Conservation (phyloP, 2,329 filamentous ascomycete species). For the Epichloe uncinata region DNA sequence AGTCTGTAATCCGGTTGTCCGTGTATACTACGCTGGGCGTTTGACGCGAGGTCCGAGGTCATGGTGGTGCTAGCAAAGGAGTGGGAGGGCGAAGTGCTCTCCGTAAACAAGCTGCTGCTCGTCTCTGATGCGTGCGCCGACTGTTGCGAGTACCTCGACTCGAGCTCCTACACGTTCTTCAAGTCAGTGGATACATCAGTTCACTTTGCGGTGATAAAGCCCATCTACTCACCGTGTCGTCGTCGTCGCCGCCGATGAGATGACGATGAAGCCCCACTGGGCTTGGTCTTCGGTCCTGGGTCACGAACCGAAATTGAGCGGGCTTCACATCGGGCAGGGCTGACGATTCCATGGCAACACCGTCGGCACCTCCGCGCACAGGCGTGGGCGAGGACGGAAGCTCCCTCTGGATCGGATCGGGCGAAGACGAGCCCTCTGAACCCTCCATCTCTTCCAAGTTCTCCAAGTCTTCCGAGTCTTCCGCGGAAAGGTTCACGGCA, state of each 20-base stretch:
- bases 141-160: not conserved
- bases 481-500: conserved; percentile 5
- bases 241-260: not conserved
- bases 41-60: not conserved
- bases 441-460: not conserved
- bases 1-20: not conserved
- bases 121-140: not conserved
- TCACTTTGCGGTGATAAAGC: too few relatives aligned
- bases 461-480: not conserved
- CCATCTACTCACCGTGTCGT: not conserved
- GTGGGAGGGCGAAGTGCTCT: not conserved
- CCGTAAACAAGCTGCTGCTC: not conserved
- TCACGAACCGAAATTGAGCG: not conserved
- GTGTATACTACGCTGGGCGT: not conserved
- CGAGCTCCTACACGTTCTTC: not conserved
- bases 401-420: not conserved
- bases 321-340: not conserved
- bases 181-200: not conserved
- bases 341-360: not conserved
- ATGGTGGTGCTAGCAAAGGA: not conserved
- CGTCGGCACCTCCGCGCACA: not conserved
- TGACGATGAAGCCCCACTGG: not conserved
- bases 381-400: conserved; percentile 7
- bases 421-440: not conserved
- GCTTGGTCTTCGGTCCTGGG: not conserved